Percentiles rank a stretch among this genome's conserved stretches.
Conservation (phyloP, 176 grass and related monocot genomes). For the Oryza australiensis region DNA sequence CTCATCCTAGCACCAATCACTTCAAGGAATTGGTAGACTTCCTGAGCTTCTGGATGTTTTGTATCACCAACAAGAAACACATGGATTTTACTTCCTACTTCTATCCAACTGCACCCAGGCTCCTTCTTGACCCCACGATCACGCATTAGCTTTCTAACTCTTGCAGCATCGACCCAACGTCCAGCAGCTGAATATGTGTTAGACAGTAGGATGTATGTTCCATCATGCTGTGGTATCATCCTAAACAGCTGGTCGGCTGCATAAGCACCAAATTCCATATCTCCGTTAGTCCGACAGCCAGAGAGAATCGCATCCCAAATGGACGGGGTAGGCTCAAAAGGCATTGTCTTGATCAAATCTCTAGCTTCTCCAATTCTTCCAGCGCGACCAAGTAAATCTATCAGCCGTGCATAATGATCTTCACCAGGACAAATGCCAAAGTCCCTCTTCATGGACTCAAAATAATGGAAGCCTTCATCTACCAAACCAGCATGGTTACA, state of each 20-base stretch:
- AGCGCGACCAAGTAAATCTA: conserved; percentile 77
- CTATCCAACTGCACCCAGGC: conserved; percentile 96
- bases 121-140: conserved; percentile 96
- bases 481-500: conserved; percentile 86
- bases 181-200: conserved; percentile 89
- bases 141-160: conserved; percentile 90
- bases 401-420: conserved; percentile 79
- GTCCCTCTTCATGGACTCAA: conserved; percentile 78
- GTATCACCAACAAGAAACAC: conserved; percentile 85
- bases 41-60: conserved; percentile 64
- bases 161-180: conserved; percentile 70
- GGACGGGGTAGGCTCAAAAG: conserved; percentile 58
- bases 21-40: conserved; percentile 71
- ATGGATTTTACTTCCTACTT: conserved; percentile 76
- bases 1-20: conserved; percentile 75
- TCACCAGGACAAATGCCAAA: conserved; percentile 75
- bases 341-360: conserved; percentile 74
- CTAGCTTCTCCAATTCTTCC: conserved; percentile 68
- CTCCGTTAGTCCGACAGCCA: conserved; percentile 61
- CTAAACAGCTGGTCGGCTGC: conserved; percentile 74
- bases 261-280: conserved; percentile 63
- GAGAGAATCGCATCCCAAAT: conserved; percentile 86
- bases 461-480: conserved; percentile 75
- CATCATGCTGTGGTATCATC: conserved; percentile 73
- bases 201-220: conserved; percentile 83